Conservation (phyloP, 805 yeast genomes). For the Dipodascus albidus region DNA sequence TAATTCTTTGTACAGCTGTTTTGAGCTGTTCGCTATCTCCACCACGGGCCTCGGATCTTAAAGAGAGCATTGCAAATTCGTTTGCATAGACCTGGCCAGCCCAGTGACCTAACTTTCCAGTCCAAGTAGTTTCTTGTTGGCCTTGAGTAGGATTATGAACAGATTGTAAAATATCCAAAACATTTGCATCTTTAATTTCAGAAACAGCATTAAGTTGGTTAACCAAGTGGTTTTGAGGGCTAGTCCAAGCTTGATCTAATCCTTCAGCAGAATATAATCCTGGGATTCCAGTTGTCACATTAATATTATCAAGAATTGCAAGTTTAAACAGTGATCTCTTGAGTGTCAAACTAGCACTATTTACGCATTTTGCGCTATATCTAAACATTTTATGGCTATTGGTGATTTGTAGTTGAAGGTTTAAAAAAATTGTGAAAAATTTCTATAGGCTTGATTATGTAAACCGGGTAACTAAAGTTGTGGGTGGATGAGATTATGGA, state of each 20-base stretch:
- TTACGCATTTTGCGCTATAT: too few relatives aligned
- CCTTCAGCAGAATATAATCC: constrained; percentile 58
- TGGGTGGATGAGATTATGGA: too few relatives aligned
- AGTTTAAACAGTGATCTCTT: not conserved
- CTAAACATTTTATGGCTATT: not conserved
- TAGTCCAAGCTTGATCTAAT: constrained; percentile 65
- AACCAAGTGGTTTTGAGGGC: constrained; percentile 51
- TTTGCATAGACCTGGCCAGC: not conserved
- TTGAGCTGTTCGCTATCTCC: not conserved
- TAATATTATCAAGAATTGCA: not conserved
- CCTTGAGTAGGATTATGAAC: not conserved
- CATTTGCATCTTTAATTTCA: constrained; percentile 1
- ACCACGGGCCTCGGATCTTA: not conserved
- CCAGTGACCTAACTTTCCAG: not conserved
- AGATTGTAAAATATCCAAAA: not conserved
- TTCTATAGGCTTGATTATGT: not conserved
- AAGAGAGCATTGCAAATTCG: not conserved
- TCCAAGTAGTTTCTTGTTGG: not conserved
- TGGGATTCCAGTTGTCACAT: constrained; percentile 25
- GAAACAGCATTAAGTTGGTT: constrained; percentile 20
- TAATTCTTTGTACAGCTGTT: not conserved
- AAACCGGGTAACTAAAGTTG: not conserved
- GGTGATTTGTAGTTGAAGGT: not conserved
- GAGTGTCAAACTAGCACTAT: too few relatives aligned
- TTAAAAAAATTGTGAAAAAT: not conserved